Percentiles rank a stretch among this genome's conserved stretches.
These are phyloP conservation scores for Hymenoscyphus infarciens DNA, from an alignment of 2,329 filamentous ascomycete species.

Conservation along the genomic window DNA sequence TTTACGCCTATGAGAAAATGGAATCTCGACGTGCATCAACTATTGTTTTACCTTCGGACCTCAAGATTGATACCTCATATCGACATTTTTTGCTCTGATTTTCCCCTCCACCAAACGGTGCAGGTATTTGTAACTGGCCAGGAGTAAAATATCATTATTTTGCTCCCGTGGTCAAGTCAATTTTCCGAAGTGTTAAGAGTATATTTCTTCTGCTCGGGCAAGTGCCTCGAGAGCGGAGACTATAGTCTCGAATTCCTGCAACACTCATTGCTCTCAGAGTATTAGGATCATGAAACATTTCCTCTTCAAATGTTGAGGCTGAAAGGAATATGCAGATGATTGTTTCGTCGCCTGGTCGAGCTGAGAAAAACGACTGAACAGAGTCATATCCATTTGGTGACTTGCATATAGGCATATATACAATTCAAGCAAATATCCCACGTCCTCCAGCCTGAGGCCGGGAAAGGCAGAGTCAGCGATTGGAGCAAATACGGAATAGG, in stretches of 20 bases:
- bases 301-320: slow-evolving; percentile 8
- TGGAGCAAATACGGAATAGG: slow-evolving; percentile 19
- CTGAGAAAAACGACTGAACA: slow-evolving; percentile 22
- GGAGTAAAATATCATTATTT: no score
- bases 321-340: slow-evolving; percentile 7
- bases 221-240: no score
- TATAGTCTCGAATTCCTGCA: not conserved
- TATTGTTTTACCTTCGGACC: no score
- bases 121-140: no score
- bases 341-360: slow-evolving; percentile 21
- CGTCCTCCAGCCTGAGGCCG: not conserved
- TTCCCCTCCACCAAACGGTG: no score
- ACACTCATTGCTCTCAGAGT: not conserved
- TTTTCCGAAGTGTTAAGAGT: no score
- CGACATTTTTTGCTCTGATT: no score
- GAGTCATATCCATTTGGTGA: slow-evolving; percentile 20
- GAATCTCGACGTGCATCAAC: no score
- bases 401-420: slow-evolving; percentile 14
- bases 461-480: slow-evolving; percentile 7
- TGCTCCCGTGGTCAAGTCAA: no score
- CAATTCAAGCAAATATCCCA: slow-evolving; percentile 7
- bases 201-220: no score
- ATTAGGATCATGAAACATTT: slow-evolving; percentile 1
- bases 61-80: no score
- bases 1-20: slow-evolving; percentile 3